Conservation (phyloP, 2,329 filamentous ascomycete species). For the Fusarium algeriense region DNA sequence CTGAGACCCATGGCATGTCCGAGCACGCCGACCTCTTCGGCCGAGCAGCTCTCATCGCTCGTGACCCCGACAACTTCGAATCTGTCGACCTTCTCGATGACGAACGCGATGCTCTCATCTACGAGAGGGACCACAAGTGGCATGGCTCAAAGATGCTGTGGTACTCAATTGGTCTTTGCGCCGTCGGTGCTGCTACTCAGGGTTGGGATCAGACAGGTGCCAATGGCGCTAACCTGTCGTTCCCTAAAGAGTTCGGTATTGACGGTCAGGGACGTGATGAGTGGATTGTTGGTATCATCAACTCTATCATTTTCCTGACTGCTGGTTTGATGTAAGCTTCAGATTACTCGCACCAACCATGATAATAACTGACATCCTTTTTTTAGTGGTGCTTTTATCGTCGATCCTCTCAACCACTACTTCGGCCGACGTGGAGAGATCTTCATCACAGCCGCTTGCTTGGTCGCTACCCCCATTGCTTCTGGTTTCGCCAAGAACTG, state of each 20-base stretch:
- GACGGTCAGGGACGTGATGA: conserved; percentile 48
- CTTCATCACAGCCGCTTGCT: conserved; percentile 80
- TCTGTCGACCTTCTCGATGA: conserved; percentile 23
- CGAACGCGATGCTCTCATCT: conserved; percentile 61
- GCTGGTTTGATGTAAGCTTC: conserved; percentile 51
- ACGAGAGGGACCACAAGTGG: conserved; percentile 76
- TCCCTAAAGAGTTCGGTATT: conserved; percentile 61
- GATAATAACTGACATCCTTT: not conserved
- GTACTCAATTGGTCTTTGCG: conserved; percentile 75
- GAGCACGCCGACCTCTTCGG: conserved; percentile 24
- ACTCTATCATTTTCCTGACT: conserved; percentile 50
- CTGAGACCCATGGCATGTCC: conserved; percentile 25
- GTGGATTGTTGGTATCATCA: conserved; percentile 74
- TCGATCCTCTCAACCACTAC: conserved; percentile 69
- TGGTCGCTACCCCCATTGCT: conserved; percentile 73
- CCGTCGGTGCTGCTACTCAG: conserved; percentile 75
- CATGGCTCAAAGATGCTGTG: conserved; percentile 71
- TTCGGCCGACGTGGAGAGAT: conserved; percentile 68
- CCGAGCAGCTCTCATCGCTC: conserved; percentile 23
- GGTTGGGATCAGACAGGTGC: conserved; percentile 75
- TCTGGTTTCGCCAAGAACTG: conserved; percentile 74
- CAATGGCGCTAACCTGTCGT: conserved; percentile 73
- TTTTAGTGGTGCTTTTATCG: conserved; percentile 51
- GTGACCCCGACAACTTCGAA: conserved; percentile 15
- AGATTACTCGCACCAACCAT: accelerated